Conservation (phyloP, 345 rosid genomes). For the Ceriops tagal region DNA sequence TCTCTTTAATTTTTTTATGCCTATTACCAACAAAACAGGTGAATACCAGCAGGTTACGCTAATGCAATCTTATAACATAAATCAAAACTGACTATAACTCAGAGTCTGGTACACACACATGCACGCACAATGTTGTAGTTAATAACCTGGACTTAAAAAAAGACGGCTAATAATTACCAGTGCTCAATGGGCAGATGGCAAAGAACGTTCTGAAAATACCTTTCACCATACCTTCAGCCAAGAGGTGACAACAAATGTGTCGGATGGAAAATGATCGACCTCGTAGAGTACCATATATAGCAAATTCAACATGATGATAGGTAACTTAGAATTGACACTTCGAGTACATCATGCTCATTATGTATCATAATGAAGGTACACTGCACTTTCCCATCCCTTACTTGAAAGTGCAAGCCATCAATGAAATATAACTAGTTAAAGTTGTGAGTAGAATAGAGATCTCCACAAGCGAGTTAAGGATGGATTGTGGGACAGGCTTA, state of each 20-base stretch:
- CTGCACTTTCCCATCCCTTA: neutral
- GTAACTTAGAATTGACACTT: neutral
- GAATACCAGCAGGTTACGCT: no score
- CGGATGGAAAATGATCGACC: neutral
- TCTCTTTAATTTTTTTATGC: no score
- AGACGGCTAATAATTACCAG: no score
- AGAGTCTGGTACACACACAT: no score
- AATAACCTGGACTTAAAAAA: no score
- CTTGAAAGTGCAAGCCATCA: constrained; percentile 11
- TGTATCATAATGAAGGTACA: neutral
- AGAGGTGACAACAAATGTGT: neutral
- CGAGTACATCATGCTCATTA: neutral
- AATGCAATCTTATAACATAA: no score
- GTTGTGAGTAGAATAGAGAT: neutral
- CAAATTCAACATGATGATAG: neutral
- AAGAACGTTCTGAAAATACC: neutral
- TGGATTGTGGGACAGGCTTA: constrained; percentile 10
- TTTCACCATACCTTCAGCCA: neutral
- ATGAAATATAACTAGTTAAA: neutral
- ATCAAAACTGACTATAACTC: no score
- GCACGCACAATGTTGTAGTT: no score
- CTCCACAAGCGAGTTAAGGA: constrained; percentile 10
- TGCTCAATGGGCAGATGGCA: no score
- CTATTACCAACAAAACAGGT: no score
- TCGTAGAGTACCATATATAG: neutral